These are phyloP conservation scores for Boletus edulis DNA, from an alignment of 768 basidiomycete genomes.

Conservation along the genomic window DNA sequence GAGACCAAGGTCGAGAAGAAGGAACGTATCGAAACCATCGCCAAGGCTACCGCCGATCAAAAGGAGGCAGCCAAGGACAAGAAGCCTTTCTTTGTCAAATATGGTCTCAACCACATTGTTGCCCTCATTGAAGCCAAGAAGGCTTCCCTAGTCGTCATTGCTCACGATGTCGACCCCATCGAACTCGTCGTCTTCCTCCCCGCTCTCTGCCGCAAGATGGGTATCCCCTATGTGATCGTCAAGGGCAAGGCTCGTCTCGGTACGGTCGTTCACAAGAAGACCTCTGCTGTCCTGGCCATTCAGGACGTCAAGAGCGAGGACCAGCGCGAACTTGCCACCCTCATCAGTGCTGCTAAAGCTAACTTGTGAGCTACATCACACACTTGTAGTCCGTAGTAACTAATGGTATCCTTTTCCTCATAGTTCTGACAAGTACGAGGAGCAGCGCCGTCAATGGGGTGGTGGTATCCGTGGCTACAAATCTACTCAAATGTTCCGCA, in stretches of 20 bases:
- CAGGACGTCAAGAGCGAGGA: conserved; percentile 97
- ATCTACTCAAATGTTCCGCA: conserved; percentile 89
- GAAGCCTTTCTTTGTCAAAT: conserved; percentile 95
- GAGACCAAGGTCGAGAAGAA: conserved; percentile 98
- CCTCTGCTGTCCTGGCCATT: conserved; percentile 84
- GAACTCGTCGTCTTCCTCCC: conserved; percentile 99
- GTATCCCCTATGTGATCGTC: conserved; percentile 96
- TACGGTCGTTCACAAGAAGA: conserved; percentile 98
- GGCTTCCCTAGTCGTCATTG: conserved; percentile 92
- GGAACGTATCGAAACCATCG: conserved; percentile 77
- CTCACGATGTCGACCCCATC: conserved; percentile 98
- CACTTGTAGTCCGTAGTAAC: background rate
- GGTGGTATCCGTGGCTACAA: conserved; percentile 96
- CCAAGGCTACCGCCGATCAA: conserved; percentile 75
- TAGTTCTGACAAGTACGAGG: conserved; percentile 92
- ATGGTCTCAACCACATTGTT: conserved; percentile 95
- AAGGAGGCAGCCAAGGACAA: conserved; percentile 79
- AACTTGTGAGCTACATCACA: conserved; percentile 74
- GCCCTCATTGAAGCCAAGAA: conserved; percentile 98
- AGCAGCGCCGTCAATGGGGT: conserved; percentile 89
- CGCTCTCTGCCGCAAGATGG: conserved; percentile 99
- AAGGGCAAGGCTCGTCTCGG: conserved; percentile 98
- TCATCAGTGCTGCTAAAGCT: conserved; percentile 91
- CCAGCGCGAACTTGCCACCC: conserved; percentile 86
- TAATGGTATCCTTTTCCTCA: background rate